Evolutionary conservation across 2,329 filamentous ascomycete genomes (phyloP).

Genomic region (Colletotrichum kahawae): DNA sequence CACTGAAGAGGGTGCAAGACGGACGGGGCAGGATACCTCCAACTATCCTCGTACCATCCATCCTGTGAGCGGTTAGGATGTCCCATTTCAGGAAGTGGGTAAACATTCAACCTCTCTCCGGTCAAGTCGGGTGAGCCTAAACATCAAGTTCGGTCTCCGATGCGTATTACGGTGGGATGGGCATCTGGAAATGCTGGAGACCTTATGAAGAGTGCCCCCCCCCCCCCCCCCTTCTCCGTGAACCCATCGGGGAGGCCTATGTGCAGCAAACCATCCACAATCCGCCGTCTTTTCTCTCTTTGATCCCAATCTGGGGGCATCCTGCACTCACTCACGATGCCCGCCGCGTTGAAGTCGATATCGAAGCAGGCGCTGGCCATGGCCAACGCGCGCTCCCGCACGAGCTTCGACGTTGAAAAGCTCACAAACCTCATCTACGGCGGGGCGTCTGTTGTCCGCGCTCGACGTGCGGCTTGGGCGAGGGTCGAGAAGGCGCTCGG

Average conservation of each 20-base stretch:
- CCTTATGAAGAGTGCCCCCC: fast-evolving
- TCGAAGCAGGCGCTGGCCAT: not conserved
- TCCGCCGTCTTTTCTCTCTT: too few relatives aligned
- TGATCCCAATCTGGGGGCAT: too few relatives aligned
- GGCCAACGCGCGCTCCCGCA: not conserved
- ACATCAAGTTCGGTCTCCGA: not conserved
- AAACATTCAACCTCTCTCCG: not conserved
- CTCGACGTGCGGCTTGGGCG: not conserved
- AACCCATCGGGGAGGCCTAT: not conserved
- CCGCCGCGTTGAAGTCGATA: not conserved
- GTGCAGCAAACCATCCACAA: too few relatives aligned
- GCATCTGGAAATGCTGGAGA: fast-evolving
- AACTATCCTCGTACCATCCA: not conserved
- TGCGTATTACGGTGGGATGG: not conserved
- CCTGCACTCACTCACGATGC: not conserved
- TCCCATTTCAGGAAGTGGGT: not conserved
- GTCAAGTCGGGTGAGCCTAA: not conserved
- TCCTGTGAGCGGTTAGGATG: not conserved
- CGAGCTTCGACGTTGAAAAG: not conserved
- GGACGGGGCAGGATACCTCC: too few relatives aligned
- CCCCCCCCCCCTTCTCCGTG: not conserved
- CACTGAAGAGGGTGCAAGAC: too few relatives aligned
- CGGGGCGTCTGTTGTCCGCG: not conserved
- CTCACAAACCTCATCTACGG: not conserved
- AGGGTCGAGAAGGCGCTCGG: not conserved